phyloP scores from a whole-genome alignment of 441 rosid genomes.

The Lepidium campestre region DNA sequence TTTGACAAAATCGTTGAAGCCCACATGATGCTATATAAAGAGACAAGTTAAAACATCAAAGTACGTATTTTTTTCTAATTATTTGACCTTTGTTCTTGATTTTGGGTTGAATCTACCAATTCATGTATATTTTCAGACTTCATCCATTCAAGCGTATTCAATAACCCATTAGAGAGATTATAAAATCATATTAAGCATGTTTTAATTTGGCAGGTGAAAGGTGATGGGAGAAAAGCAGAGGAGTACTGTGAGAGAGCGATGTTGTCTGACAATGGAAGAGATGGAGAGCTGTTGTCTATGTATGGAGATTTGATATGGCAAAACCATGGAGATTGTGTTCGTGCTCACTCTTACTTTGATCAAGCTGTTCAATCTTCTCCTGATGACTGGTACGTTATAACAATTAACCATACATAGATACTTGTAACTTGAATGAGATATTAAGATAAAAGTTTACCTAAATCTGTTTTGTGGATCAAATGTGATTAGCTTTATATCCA shows the following conservation, averaged over 20 bases:
- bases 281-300: conserved; percentile 52
- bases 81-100: background rate
- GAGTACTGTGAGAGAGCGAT: conserved; percentile 64
- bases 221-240: conserved; percentile 56
- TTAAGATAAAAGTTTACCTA: background rate
- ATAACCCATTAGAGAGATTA: background rate
- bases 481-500: conserved; percentile 11
- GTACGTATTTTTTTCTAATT: background rate
- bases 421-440: no score
- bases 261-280: conserved; percentile 35
- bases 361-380: conserved; percentile 67
- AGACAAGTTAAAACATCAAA: background rate
- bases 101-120: background rate
- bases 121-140: background rate
- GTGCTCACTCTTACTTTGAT: conserved; percentile 58
- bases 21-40: background rate
- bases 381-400: conserved; percentile 40
- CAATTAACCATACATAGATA: no score
- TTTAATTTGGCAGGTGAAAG: conserved; percentile 33
- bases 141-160: background rate
- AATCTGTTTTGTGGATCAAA: conserved; percentile 23
- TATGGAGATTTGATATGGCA: conserved; percentile 70
- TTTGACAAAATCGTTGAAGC: background rate
- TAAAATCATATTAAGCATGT: background rate
- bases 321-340: conserved; percentile 48